phyloP scores from a whole-genome alignment of 1,284 basidiomycete genomes.

The Mycosarcoma maydis region DNA sequence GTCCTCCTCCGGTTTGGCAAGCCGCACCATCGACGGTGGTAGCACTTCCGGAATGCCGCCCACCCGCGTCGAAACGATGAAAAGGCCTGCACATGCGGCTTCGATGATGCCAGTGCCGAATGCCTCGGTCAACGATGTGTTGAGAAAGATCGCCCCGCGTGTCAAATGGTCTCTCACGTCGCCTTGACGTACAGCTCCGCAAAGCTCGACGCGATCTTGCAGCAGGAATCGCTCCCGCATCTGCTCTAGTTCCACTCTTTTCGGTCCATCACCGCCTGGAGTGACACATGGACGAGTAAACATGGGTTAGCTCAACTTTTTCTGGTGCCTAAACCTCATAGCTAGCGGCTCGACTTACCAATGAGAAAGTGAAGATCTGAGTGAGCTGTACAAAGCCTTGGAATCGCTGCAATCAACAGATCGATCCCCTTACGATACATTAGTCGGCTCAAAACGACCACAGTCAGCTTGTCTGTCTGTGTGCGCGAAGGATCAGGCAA shows the following conservation, averaged over 20 bases:
- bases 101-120: constrained; percentile 97
- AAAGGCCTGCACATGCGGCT: constrained; percentile 91
- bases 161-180: constrained; percentile 85
- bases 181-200: constrained; percentile 81
- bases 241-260: constrained; percentile 91
- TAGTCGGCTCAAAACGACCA: constrained; percentile 92
- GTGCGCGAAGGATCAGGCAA: constrained; percentile 71
- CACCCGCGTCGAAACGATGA: constrained; percentile 91
- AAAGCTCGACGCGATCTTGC: constrained; percentile 87
- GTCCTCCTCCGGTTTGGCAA: constrained; percentile 86
- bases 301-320: too few relatives aligned
- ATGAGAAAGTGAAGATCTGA: constrained; percentile 88
- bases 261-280: constrained; percentile 86
- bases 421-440: constrained; percentile 98
- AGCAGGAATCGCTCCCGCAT: constrained; percentile 90
- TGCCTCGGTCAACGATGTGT: constrained; percentile 93
- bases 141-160: constrained; percentile 89
- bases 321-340: too few relatives aligned
- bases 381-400: constrained; percentile 84
- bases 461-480: constrained; percentile 72
- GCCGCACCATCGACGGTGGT: constrained; percentile 91
- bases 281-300: too few relatives aligned
- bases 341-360: constrained; percentile 71
- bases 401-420: constrained; percentile 88
- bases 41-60: constrained; percentile 96